A percentile compares a stretch with the other conserved stretches of the same genome.
Evolutionary conservation across 495 filamentous ascomycete species (phyloP).

Genomic region (Penicillium pulvis): DNA sequence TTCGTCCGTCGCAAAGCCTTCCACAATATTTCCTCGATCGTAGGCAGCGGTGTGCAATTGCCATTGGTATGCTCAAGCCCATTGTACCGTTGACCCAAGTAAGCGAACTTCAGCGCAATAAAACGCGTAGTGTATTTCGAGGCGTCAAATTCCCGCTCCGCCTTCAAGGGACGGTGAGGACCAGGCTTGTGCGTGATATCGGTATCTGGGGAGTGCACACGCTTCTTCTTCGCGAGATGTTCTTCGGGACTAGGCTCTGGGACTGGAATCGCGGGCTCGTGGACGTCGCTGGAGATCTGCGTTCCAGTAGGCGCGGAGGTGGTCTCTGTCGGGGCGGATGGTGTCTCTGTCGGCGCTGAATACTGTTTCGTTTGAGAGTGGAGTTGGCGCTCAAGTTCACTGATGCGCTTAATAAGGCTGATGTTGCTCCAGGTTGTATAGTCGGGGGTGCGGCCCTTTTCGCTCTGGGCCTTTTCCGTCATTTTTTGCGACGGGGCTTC

Average conservation of each 20-base stretch:
- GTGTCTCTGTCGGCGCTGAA: conserved; percentile 21
- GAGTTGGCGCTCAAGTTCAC: conserved; percentile 63
- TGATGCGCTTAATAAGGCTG: conserved; percentile 65
- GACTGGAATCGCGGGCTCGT: conserved; percentile 27
- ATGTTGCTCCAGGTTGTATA: conserved; percentile 66
- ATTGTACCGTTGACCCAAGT: conserved; percentile 87
- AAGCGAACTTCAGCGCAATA: conserved; percentile 91
- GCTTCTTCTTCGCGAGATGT: conserved; percentile 22
- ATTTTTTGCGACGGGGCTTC: conserved; percentile 16
- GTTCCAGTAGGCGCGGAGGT: conserved; percentile 1
- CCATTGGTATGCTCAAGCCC: conserved; percentile 81
- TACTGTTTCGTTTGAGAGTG: conserved; percentile 48
- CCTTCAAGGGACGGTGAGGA: conserved; percentile 33
- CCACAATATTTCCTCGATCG: conserved; percentile 91
- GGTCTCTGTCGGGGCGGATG: not conserved
- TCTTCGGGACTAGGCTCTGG: conserved; percentile 2
- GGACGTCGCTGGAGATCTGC: conserved; percentile 23
- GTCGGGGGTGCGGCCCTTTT: conserved; percentile 29
- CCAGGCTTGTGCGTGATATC: conserved; percentile 32
- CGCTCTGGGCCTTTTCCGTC: conserved; percentile 11
- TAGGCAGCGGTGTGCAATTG: conserved; percentile 67
- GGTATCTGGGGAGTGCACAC: conserved; percentile 21
- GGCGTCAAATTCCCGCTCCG: conserved; percentile 64
- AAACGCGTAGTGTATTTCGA: conserved; percentile 78
- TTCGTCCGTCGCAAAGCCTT: conserved; percentile 78